phyloP scores from a whole-genome alignment of 1,139 yeast species.

The Zhuliangozyma blackwelliae region DNA sequence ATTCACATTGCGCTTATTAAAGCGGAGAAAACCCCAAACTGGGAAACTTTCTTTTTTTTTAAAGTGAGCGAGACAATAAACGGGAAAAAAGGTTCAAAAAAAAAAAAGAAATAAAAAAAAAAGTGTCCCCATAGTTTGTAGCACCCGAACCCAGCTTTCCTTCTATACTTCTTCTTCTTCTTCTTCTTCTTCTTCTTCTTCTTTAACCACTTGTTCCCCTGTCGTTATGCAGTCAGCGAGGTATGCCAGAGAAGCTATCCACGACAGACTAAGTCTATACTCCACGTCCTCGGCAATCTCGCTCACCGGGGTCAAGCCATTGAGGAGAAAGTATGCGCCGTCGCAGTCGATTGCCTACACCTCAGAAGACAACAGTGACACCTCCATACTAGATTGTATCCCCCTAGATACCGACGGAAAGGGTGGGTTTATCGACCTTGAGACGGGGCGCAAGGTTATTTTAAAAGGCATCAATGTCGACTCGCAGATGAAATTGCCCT shows the following conservation, averaged over 20 bases:
- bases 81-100: too few relatives aligned
- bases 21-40: too few relatives aligned
- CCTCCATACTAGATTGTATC: constrained; percentile 24
- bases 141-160: too few relatives aligned
- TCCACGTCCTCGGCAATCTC: constrained; percentile 22
- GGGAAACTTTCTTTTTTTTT: too few relatives aligned
- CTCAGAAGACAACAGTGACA: constrained; percentile 8
- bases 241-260: constrained; percentile 27
- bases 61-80: too few relatives aligned
- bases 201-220: too few relatives aligned
- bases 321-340: constrained; percentile 20
- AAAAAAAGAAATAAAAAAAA: too few relatives aligned
- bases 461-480: constrained; percentile 84
- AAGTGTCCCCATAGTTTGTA: too few relatives aligned
- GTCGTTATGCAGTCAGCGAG: constrained; percentile 6
- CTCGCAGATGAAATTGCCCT: constrained; percentile 71
- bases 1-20: too few relatives aligned
- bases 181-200: too few relatives aligned
- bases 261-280: constrained; percentile 30
- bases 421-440: constrained; percentile 59
- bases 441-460: constrained; percentile 52
- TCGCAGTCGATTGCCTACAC: constrained; percentile 17
- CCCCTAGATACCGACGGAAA: constrained; percentile 30
- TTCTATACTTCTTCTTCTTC: too few relatives aligned
- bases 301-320: constrained; percentile 25